Conservation (phyloP, 257 asterid species). For the Galeopsis tetrahit region DNA sequence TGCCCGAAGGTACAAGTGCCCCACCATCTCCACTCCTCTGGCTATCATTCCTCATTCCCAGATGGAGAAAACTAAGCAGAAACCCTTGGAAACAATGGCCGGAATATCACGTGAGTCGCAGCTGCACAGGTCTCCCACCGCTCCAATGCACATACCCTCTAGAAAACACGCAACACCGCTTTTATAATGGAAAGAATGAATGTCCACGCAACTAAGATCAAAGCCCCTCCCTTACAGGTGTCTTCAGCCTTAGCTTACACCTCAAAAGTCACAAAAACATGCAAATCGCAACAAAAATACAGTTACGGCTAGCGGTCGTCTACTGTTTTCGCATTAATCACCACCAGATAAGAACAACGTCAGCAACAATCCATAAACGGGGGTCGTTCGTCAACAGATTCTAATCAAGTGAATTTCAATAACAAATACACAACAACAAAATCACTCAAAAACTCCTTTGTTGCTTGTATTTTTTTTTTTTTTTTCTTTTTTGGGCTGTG, state of each 20-base stretch:
- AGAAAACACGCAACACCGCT: conserved; percentile 11
- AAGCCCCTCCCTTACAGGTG: conserved; percentile 49
- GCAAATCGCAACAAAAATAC: conserved; percentile 49
- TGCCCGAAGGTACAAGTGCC: conserved; percentile 50
- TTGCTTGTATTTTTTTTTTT: conserved; percentile 37
- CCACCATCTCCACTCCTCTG: conserved; percentile 55
- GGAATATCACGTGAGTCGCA: conserved; percentile 30
- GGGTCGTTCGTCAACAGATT: conserved; percentile 20
- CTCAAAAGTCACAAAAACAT: conserved; percentile 48
- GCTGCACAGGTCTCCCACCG: conserved; percentile 40
- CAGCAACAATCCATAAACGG: conserved; percentile 23
- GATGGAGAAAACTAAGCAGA: conserved; percentile 33
- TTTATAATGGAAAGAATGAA: conserved; percentile 18
- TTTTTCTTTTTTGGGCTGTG: conserved; percentile 6
- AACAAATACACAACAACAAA: conserved; percentile 55
- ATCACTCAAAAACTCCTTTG: conserved; percentile 47
- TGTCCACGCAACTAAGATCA: conserved; percentile 29
- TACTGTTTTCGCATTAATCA: conserved; percentile 39
- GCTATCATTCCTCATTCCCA: conserved; percentile 76
- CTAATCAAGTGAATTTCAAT: conserved; percentile 17
- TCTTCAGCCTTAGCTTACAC: conserved; percentile 53
- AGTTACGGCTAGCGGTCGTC: conserved; percentile 33
- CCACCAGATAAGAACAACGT: conserved; percentile 39
- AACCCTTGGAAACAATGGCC: conserved; percentile 25
- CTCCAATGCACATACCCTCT: conserved; percentile 50